Base-by-base conservation (phyloP, 2,329 filamentous ascomycete genomes). In the Apiospora koreana region DNA sequence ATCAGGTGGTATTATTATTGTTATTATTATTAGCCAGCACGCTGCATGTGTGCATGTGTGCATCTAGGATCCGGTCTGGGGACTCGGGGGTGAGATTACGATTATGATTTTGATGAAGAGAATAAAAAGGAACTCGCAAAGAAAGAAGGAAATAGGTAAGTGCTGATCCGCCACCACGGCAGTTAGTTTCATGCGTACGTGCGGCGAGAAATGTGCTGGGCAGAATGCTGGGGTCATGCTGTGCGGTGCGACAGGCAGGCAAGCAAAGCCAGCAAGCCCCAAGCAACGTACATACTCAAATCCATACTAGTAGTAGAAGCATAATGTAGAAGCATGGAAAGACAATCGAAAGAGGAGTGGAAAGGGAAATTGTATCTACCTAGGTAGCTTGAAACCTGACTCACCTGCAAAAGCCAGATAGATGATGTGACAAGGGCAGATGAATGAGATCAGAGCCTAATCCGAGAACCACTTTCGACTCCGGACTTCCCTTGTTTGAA, bases 401-500 rank as follows among this genome's bases (percentile, higher is more conserved):
- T 62, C 54, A 62, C 54, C 31, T 38, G 18, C 50, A n/a, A 35
- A 58, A 35, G 28, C 16, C 8, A 35, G 25, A 58, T 58, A 35
- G 28, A 35, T 58, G 28, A n/a, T 58, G 50, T 31, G 50, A 54
- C 28, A 28, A 3, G 28, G 25, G 25, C 50, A 54, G 50, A 54
- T 54, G 50, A 31, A 35, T 58, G 54, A 38, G 54, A 62, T 62
- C 54, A 62, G 54, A 62, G 54, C 18, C 28, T 62, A 62, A 38
- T 38, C 18, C 31, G 7, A 16, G 54, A n/a, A 38, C 54, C 54
- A 38, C 54, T 38, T 38, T 62, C 31, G 31, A 62, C 28, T 23
- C 18, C 54, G 54, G 18, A 38, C 54, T n/a, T 38, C 18, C 54
- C 54, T 23, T 58, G 31, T 21, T 62, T 62, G 54, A 62, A 62